Conservation (phyloP, 768 basidiomycete species). For the Inosperma sp. region DNA sequence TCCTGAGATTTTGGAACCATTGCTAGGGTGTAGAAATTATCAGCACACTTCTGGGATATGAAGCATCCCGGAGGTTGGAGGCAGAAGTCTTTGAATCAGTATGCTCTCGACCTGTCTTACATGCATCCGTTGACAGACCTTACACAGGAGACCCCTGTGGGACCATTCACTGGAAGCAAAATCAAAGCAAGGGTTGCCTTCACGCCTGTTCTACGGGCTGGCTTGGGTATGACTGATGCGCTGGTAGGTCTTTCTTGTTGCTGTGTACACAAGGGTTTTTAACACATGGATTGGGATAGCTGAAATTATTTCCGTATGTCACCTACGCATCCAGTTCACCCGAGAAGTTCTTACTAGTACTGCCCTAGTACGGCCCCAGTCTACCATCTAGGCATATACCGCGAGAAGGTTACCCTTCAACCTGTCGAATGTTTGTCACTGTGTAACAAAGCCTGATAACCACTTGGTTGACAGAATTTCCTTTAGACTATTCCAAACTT, state of each 20-base stretch:
- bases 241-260: constrained; percentile 51
- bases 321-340: background rate
- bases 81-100: constrained; percentile 63
- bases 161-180: constrained; percentile 66
- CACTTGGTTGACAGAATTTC: background rate
- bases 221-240: constrained; percentile 89
- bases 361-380: constrained; percentile 65
- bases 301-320: constrained; percentile 79
- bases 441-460: background rate
- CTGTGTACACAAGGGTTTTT: no score
- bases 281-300: constrained; percentile 23
- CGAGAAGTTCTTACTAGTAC: background rate
- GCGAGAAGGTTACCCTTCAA: constrained; percentile 82
- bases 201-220: constrained; percentile 89
- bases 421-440: constrained; percentile 76
- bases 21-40: constrained; percentile 68
- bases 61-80: constrained; percentile 68
- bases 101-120: constrained; percentile 22
- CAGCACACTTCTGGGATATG: constrained; percentile 75
- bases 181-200: constrained; percentile 80
- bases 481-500: constrained; percentile 83
- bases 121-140: background rate
- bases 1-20: no score
- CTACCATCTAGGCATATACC: constrained; percentile 85
- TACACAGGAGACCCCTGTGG: constrained; percentile 73